These are phyloP conservation scores for Pneumocystis oryctolagi DNA, from an alignment of 1,139 yeast species.

Conservation along the genomic window DNA sequence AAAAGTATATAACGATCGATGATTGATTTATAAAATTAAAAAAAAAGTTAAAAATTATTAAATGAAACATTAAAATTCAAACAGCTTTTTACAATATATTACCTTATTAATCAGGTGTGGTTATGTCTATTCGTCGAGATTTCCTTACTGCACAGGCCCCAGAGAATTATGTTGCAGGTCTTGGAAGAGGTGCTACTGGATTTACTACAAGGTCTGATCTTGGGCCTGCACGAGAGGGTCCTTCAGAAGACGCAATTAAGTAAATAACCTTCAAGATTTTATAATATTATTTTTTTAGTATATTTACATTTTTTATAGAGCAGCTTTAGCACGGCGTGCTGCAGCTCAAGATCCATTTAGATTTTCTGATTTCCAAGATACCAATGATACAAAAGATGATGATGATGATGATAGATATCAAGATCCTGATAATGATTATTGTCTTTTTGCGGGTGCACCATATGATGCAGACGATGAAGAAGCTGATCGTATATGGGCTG, in stretches of 20 bases:
- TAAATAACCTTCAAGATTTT: conserved; percentile 10
- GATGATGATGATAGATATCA: conserved; percentile 23
- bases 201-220: conserved; percentile 72
- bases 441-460: conserved; percentile 22
- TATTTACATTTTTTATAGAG: conserved; percentile 9
- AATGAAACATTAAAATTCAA: neutral
- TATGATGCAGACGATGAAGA: conserved; percentile 49
- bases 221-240: conserved; percentile 34
- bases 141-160: neutral
- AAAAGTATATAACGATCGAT: no score
- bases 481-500: conserved; percentile 56
- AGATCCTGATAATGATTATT: conserved; percentile 29
- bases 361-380: conserved; percentile 15
- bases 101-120: neutral
- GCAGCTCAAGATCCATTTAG: conserved; percentile 21
- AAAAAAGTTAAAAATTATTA: neutral
- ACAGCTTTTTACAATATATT: neutral
- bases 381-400: conserved; percentile 22
- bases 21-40: neutral
- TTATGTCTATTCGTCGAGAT: neutral
- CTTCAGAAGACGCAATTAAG: conserved; percentile 28
- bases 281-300: neutral
- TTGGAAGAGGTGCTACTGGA: conserved; percentile 92
- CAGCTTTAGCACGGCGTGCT: conserved; percentile 23
- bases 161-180: conserved; percentile 69